Base-by-base conservation (phyloP, 2,329 filamentous ascomycete species). In the Aspergillus fructus region DNA sequence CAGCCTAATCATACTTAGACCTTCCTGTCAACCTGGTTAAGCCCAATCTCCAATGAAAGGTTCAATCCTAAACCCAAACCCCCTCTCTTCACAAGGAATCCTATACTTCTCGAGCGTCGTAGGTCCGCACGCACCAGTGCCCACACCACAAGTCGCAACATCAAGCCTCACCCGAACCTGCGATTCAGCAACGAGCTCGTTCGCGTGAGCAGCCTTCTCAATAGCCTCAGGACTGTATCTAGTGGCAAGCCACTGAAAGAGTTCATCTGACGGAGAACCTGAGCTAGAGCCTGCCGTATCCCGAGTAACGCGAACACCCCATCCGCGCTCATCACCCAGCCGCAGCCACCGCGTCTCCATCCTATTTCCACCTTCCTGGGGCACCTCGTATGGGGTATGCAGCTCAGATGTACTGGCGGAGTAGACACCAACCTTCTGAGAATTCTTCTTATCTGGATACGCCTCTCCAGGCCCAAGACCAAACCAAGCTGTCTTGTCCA, bases 321-420 rank as follows among this genome's bases (percentile, higher is more conserved):
- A 45, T 41, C 65, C 53, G 8, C 59, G 23, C 3, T 27, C 17
- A 45, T 61, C 51, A 13, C 41, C 40, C 21, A 67, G 21, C 24
- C 60, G 30, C 15, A 67, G 19, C 66, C 66, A 69, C 9, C 59
- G 40, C 4, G 66, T 67, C 0, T 65, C 64, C 23, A 58, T 59
- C 1, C 65, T 59, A 24, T 69, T 68, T 15, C 67, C 67, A 21
- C 62, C 63, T 43, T 68, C 67, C 41, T 69, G 66, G 0, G 67
- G 67, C 4, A 65, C 62, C 30, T 70, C 67, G n/a, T 70, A 70
- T 1, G 61, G 55, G 0, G 66, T 68, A 9, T 68, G 64, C 11
- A 69, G 58, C 11, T 62, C 46, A 1, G 50, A 60, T 3, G 51
- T 51, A 3, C 57, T 63, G 2, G 61, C 55, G 1, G 48, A 56